Evolutionary conservation across 257 asterid genomes (phyloP), one percentile per base, ranked within the genome.

Genomic region (Capsicum rhomboideum): DNA sequence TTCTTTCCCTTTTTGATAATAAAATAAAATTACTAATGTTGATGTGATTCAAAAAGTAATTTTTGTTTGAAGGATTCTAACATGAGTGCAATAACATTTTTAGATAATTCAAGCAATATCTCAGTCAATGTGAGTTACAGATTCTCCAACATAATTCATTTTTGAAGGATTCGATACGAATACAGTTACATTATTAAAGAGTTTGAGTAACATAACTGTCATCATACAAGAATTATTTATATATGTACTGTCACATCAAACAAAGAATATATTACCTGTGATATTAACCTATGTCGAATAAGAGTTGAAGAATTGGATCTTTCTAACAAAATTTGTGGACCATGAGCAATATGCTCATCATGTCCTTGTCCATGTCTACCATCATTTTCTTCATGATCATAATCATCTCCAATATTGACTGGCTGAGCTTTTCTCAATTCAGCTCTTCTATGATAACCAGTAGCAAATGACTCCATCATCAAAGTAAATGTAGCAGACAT

Each of bases 401-500:
- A 83, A 10, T 52, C 81, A 13, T 84, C 84, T 49, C 46, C 64
- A n/a, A 63, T 63, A 75, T 64, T 80, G 18, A 87, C 42, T 20
- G 88, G 88, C 88, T 78, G 86, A 18, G 85, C 49, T 77, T 85
- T 87, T 71, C 59, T 82, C 77, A 82, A n/a, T 56, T 58, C 86
- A 13, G 64, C 68, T 31, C 90, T 85, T 63, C 66, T 85, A 56
- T 55, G 86, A 42, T 83, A 87, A 23, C 86, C 85, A n/a, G 82
- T 61, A 10, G 80, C 86, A 18, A 87, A 21, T 1, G 83, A 54
- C 54, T 87, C 90, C 85, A 87, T 74, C 29, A 80, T 85, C n/a
- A 87, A 64, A 16, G 90, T 85, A n/a, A 40, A 44, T 12, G 79
- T 82, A 34, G 90, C 85, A n/a, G 86, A 83, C 84, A 83, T 74